phyloP scores from a whole-genome alignment of 495 filamentous ascomycete species.

The Daldinia concentrica region DNA sequence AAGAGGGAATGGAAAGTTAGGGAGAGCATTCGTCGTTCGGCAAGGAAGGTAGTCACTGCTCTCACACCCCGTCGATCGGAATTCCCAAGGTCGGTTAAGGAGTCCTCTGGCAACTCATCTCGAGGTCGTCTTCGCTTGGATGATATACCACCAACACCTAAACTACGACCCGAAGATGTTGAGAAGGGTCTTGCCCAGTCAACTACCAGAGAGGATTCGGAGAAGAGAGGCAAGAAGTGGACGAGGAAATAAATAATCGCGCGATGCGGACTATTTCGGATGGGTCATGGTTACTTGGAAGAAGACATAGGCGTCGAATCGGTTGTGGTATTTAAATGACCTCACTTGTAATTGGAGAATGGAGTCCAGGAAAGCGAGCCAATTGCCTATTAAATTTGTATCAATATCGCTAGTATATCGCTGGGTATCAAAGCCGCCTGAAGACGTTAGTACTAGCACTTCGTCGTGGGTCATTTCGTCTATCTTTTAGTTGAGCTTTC shows the following conservation, averaged over 20 bases:
- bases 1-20: constrained; percentile 66
- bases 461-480: constrained; percentile 62
- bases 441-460: constrained; percentile 81
- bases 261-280: constrained; percentile 31
- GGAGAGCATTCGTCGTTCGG: constrained; percentile 62
- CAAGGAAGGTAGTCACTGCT: constrained; percentile 61
- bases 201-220: constrained; percentile 36
- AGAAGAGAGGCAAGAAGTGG: constrained; percentile 49
- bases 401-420: constrained; percentile 24
- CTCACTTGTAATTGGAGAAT: constrained; percentile 17
- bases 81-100: constrained; percentile 63
- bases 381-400: constrained; percentile 27
- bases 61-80: constrained; percentile 63
- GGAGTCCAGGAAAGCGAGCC: constrained; percentile 29
- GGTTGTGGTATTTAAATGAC: constrained; percentile 15
- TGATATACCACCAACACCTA: constrained; percentile 62
- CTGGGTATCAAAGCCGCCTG: constrained; percentile 62
- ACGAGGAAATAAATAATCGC: constrained; percentile 47
- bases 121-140: constrained; percentile 54
- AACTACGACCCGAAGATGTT: constrained; percentile 56
- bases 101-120: constrained; percentile 42
- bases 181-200: constrained; percentile 59
- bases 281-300: constrained; percentile 3
- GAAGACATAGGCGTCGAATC: constrained; percentile 5
- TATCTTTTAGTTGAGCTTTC: constrained; percentile 50